phyloP scores from a whole-genome alignment of 2,329 filamentous ascomycete genomes.

The Pyricularia sp. region DNA sequence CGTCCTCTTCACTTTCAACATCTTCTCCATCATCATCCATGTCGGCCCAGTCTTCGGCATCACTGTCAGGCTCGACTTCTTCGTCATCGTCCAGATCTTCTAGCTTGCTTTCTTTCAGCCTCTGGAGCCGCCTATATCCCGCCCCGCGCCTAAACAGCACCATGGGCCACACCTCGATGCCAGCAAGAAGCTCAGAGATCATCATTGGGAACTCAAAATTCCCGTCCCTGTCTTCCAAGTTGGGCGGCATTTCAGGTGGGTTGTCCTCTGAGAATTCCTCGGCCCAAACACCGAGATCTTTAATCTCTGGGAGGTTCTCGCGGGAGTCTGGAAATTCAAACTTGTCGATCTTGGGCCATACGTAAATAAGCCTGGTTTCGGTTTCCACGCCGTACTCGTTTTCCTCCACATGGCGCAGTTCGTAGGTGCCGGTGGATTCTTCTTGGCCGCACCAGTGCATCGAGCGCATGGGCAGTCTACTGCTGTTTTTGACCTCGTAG shows the following conservation, averaged over 20 bases:
- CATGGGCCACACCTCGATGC: background rate
- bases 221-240: background rate
- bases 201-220: background rate
- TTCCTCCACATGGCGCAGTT: background rate
- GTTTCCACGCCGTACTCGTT: background rate
- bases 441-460: background rate
- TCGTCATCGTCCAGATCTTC: background rate
- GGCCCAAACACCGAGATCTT: background rate
- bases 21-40: background rate
- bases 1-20: background rate
- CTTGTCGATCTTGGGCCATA: background rate
- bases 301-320: background rate
- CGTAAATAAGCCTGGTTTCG: background rate
- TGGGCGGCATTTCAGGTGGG: background rate
- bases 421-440: background rate
- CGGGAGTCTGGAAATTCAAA: background rate
- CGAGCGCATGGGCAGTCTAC: background rate
- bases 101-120: background rate
- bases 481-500: background rate
- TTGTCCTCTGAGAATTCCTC: background rate
- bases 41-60: background rate
- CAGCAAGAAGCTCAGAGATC: background rate
- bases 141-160: background rate
- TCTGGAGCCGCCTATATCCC: background rate
- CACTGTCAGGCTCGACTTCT: background rate